A percentile compares a stretch with the other conserved stretches of the same genome.
Conservation (phyloP, 352 stramenopile genomes). For the Albugo laibachii region DNA sequence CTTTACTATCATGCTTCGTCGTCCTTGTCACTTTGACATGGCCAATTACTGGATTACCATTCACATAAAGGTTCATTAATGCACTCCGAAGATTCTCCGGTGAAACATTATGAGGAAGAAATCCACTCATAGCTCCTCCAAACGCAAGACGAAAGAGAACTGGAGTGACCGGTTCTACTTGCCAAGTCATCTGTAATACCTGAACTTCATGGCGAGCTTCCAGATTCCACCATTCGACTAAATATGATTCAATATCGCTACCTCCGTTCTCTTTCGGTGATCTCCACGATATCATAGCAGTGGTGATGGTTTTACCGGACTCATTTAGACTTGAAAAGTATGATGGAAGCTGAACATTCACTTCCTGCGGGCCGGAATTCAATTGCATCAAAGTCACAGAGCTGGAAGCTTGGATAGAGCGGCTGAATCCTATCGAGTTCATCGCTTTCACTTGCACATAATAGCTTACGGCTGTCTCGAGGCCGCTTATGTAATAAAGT, state of each 20-base stretch:
- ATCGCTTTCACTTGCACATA: constrained; percentile 71
- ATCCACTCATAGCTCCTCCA: constrained; percentile 33
- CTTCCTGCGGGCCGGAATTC: constrained; percentile 23
- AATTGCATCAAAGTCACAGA: constrained; percentile 29
- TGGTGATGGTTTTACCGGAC: constrained; percentile 1
- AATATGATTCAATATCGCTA: constrained; percentile 45
- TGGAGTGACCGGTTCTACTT: constrained; percentile 17
- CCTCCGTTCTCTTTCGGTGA: constrained; percentile 33
- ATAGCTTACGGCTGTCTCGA: constrained; percentile 57
- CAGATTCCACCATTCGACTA: constrained; percentile 64
- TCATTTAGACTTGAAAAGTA: no score
- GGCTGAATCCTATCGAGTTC: constrained; percentile 46
- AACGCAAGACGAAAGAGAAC: constrained; percentile 59
- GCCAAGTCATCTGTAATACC: constrained; percentile 73
- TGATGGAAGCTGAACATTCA: constrained; percentile 15
- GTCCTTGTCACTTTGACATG: constrained; percentile 37
- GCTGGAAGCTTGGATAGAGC: constrained; percentile 32
- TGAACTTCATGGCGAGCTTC: constrained; percentile 43
- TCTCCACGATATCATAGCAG: constrained; percentile 50
- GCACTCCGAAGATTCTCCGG: constrained; percentile 64
- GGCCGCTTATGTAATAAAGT: constrained; percentile 44
- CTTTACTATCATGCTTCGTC: constrained; percentile 28
- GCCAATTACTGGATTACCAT: constrained; percentile 10
- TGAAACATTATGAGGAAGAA: constrained; percentile 49
- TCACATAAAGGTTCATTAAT: constrained; percentile 71